Base-by-base conservation (phyloP, 2,329 filamentous ascomycete genomes). In the Trichoderma citrinoviride region DNA sequence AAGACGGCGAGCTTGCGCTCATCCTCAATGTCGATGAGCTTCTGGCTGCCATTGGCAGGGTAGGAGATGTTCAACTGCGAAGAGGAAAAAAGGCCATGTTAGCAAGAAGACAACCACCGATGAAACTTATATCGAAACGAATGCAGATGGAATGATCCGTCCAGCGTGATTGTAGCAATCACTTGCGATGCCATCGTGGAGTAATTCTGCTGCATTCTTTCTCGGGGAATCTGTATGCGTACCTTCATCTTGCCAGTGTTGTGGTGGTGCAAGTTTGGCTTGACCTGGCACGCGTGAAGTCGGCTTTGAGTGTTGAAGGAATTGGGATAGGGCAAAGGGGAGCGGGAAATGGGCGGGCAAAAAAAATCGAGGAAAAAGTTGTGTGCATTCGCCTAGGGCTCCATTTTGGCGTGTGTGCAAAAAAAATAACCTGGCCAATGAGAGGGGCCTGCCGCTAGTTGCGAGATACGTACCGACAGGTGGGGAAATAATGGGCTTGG, bases 1-100 rank as follows among this genome's bases (percentile, higher is more conserved):
- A 98, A 98, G 85, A 95, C 87, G 81, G 92, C 91, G 82, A 98
- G 89, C 89, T 97, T 97, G 85, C 93, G 93, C 85, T 99, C 96
- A 91, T 99, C 96, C 79, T 99, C 95, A 77, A 99, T 85, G 76
- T 99, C 96, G 85, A 99, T 90, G 81, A 99, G 88, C 88, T 99
- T 99, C 84, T 99, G 95, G 79, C 93, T 95, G 89, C 95, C 95
- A 85, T 98, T 98, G 89, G 94, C 92, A 85, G 95, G 95, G 90
- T 93, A 96, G 76, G 82, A 85, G 77, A 87, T 85, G 84, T 87
- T 87, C 82, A 87, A 81, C 85, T 85, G 68, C 21, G 49, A 53
- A 44, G 50, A 58, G 14, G 57, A 25, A 19, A 41, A 17, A 50
- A 37, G 40, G 25, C 15, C n/a, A 41, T 40, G 74, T 81, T 69